Conservation (phyloP, 2,329 filamentous ascomycete species). For the Epichloe sylvatica region DNA sequence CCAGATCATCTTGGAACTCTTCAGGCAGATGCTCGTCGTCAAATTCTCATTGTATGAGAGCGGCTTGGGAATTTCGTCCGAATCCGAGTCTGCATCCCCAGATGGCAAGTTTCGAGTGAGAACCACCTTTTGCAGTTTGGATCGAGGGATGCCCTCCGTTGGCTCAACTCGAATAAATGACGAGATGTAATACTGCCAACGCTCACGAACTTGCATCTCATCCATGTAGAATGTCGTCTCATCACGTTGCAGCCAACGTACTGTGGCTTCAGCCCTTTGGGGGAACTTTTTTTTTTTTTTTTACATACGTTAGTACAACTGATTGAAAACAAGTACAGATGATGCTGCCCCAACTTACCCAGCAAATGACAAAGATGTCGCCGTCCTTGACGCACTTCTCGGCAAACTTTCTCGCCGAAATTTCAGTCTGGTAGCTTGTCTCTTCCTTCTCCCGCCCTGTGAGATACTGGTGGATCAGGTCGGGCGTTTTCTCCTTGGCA, state of each 20-base stretch:
- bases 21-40: constrained; percentile 59
- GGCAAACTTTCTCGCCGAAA: constrained; percentile 79
- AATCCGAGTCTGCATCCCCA: constrained; percentile 47
- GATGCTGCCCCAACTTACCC: constrained; percentile 48
- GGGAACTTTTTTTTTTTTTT: constrained; percentile 41
- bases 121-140: constrained; percentile 52
- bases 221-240: constrained; percentile 75
- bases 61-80: constrained; percentile 46
- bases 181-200: constrained; percentile 93
- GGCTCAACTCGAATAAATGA: constrained; percentile 80
- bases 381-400: constrained; percentile 88
- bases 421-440: constrained; percentile 80
- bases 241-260: constrained; percentile 56
- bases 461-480: constrained; percentile 79
- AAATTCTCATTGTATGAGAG: constrained; percentile 53
- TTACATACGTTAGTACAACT: constrained; percentile 18
- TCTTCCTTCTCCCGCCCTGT: constrained; percentile 67
- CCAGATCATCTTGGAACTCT: constrained; percentile 69
- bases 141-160: constrained; percentile 61
- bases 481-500: constrained; percentile 81
- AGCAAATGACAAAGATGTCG: constrained; percentile 80
- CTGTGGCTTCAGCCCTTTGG: constrained; percentile 49
- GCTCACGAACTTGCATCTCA: constrained; percentile 67
- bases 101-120: constrained; percentile 57
- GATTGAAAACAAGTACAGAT: not conserved